Evolutionary conservation across 140 eudicot genomes (phyloP), one percentile per base, ranked within the genome.

Genomic region (Ambrosia hybrid): DNA sequence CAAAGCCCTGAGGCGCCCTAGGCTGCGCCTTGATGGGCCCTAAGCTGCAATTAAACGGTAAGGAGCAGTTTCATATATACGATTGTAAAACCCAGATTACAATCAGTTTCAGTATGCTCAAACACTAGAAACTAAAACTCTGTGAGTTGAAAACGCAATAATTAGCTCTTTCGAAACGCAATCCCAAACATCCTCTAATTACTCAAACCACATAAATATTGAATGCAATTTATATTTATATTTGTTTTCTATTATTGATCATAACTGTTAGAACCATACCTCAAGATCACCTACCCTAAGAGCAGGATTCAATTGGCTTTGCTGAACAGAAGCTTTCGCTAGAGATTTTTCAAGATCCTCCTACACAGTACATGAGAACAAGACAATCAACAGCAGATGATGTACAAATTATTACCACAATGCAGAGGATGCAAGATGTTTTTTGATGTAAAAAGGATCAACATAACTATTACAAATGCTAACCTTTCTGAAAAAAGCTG

Each of bases 401-500:
- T 2, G 55, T 57, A 51, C 15, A 52, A 62, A 39, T n/a, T 53
- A 13, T 49, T 36, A 15, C 43, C 55, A 36, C 4, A 58, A 37
- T 9, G 34, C n/a, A 9, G 33, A 60, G 9, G 21, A 57, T 51
- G 45, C 3, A 67, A 16, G 39, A 1, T n/a, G 8, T 13, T 8
- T 15, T 71, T 59, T 9, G 10, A 63, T 38, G 51, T 37, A 6
- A 38, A 38, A 38, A 14, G 34, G 33, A 61, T 61, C 49, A 36
- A 61, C 21, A 61, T 61, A 6, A 13, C 36, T n/a, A 9, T 63
- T 51, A 4, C 33, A 3, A 14, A 30, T 41, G 63, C 94, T 73
- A 73, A 93, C 99, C 99, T 94, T 94, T 73, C 99, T 84, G 87
- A 94, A 91, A 78, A 91, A 91, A 65, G 84, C 91, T 55, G 96